Evolutionary conservation across 176 grass and related monocot genomes (phyloP), one percentile per base, ranked within the genome.

Genomic region (Paspalum vaginatum): DNA sequence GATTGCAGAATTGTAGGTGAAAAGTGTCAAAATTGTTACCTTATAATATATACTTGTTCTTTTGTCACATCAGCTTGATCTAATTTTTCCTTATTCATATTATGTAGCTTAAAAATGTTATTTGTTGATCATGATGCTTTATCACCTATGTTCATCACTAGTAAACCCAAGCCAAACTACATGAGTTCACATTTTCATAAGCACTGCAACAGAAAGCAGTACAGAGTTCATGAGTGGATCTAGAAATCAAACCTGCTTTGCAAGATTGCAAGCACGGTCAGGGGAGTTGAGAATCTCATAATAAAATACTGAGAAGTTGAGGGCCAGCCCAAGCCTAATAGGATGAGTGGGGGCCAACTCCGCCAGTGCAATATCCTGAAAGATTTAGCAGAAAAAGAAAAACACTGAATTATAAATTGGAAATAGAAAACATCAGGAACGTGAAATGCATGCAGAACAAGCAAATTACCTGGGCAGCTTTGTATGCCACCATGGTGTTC

Each of bases 401-500:
- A 40, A 65, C 43, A 21, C 4, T 6, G 1, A 51, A 49, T 52
- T 17, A 49, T 40, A 8, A 51, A 22, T 22, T n/a, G 12, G 10
- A 48, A 41, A 60, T 48, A 77, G 39, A 47, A 50, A 65, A 61
- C 32, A 22, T 70, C 11, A 84, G 4, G 27, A 53, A n/a, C 12
- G 3, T 38, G 25, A 75, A 75, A 80, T 45, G n/a, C 7, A 80
- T 45, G n/a, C 7, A 44, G 25, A 37, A 46, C 18, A 76, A 49
- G 47, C 8, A 81, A 89, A 62, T 58, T 16, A 85, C 70, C 81
- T 88, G 81, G 67, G 81, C 76, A 60, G 76, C 87, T 84, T 80
- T 85, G 70, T 89, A 85, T 76, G 87, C 81, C 24, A 89, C 70
- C 87, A 85, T 89, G 24, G 87, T 81, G 32, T 89, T 85, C 70